Base-by-base conservation (phyloP, 805 yeast species). In the Myxozyma monticola region DNA sequence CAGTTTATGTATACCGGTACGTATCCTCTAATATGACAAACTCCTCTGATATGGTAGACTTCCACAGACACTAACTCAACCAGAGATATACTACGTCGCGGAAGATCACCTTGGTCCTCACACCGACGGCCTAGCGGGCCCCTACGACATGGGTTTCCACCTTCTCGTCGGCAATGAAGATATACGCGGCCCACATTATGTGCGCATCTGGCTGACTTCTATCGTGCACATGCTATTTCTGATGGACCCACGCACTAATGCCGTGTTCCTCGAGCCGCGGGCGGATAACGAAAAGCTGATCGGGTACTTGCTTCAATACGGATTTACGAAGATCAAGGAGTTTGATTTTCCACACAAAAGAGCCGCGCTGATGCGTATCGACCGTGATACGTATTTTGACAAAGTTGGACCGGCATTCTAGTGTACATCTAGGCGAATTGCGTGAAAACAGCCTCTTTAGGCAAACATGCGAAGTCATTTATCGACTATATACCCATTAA, bases 261-360 rank as follows among this genome's bases (percentile, higher is more conserved):
- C 47, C 21, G 55, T 61, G n/a, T 54, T 45, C 31, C 55, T 61
- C 9, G 65, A 61, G 39, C 65, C 65, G 6, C 49, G 65, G 17
- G 41, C 47, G n/a, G 65, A 60, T 39, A 61, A 61, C 37, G 39
- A 15, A 17, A 61, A 61, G 52, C 42, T 61, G 31, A 54, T 60
- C 34, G 43, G 37, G 8, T 61, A 61, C 34, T 49, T 61, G 10
- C 36, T 39, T 7, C 25, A 36, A 12, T 24, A 30, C 18, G 59
- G 56, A 9, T 61, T 50, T 36, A 33, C 48, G 20, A 61, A 61
- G 39, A 31, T 47, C 9, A 38, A 44, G 29, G 65, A 60, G 30
- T 61, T 61, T 29, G 51, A 61, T 33, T 61, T 61, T 35, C 65
- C 65, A 4, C 65, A 61, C 34, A 61, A 61, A 37, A 54, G 60